phyloP scores from a whole-genome alignment of 306 rosid species.

The Casuarina cunninghamiana region DNA sequence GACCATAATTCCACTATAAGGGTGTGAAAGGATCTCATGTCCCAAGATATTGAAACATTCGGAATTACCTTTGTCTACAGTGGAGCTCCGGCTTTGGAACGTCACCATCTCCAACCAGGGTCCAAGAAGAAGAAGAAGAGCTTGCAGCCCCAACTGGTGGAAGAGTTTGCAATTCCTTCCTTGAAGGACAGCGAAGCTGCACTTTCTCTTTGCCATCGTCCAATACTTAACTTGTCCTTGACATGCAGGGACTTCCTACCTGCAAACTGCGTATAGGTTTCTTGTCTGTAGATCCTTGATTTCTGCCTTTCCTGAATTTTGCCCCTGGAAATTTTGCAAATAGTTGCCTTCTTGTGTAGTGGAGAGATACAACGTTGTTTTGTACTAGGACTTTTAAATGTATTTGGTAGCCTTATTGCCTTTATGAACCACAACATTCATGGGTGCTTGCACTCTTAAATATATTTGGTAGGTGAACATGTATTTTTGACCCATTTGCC shows the following conservation, averaged over 20 bases:
- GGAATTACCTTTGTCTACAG: not conserved
- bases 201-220: constrained; percentile 3
- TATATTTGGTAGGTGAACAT: too few species aligned
- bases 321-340: too few species aligned
- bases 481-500: too few species aligned
- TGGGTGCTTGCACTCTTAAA: too few species aligned
- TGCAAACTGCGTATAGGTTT: not conserved
- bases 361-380: too few species aligned
- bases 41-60: constrained; percentile 1
- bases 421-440: too few species aligned
- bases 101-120: not conserved
- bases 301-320: too few species aligned
- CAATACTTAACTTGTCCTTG: constrained; percentile 3
- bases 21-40: constrained; percentile 11
- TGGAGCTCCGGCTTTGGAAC: not conserved
- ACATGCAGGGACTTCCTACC: constrained; percentile 11
- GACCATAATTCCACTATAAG: constrained; percentile 5
- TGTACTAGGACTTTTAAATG: too few species aligned
- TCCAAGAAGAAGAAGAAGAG: not conserved
- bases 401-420: too few species aligned
- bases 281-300: not conserved
- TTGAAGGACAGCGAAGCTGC: constrained; percentile 13
- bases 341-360: too few species aligned
- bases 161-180: constrained; percentile 6
- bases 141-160: not conserved